Evolutionary conservation across 2,329 filamentous ascomycete genomes (phyloP).

Genomic region (Aspergillus cejpii): DNA sequence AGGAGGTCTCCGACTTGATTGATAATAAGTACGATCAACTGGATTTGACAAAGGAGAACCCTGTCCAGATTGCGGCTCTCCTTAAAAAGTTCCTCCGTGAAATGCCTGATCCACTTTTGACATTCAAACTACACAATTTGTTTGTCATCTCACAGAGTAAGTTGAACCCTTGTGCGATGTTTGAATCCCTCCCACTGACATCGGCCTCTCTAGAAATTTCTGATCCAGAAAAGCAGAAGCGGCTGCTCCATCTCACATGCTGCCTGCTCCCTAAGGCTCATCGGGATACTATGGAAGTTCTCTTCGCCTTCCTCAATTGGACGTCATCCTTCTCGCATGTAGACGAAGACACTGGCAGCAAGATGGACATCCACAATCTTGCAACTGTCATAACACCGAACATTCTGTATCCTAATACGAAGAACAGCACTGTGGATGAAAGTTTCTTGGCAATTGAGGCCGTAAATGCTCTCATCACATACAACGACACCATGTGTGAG

Average conservation of each 20-base stretch:
- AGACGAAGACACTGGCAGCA: slow-evolving; percentile 92
- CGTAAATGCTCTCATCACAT: slow-evolving; percentile 81
- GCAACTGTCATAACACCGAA: slow-evolving; percentile 97
- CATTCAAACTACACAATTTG: slow-evolving; percentile 84
- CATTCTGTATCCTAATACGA: slow-evolving; percentile 68
- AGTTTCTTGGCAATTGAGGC: slow-evolving; percentile 92
- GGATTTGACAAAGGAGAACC: slow-evolving; percentile 79
- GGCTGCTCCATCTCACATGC: slow-evolving; percentile 82
- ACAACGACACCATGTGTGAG: slow-evolving; percentile 95
- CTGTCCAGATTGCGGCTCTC: slow-evolving; percentile 87
- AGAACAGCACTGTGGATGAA: slow-evolving; percentile 68
- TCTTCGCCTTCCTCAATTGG: slow-evolving; percentile 97
- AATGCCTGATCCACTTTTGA: slow-evolving; percentile 88
- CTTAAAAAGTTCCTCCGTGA: slow-evolving; percentile 93
- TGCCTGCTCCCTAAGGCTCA: slow-evolving; percentile 89
- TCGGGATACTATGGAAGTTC: slow-evolving; percentile 85
- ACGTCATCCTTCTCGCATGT: slow-evolving; percentile 94
- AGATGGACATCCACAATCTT: slow-evolving; percentile 98
- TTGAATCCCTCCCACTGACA: background rate
- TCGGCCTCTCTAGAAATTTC: slow-evolving; percentile 54
- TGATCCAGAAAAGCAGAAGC: slow-evolving; percentile 72
- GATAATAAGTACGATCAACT: slow-evolving; percentile 80
- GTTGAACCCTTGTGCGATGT: slow-evolving; percentile 23
- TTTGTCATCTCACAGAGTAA: slow-evolving; percentile 81
- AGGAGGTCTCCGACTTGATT: slow-evolving; percentile 76